Conservation (phyloP, 2,329 filamentous ascomycete genomes). For the Ophiostoma angusticollis region DNA sequence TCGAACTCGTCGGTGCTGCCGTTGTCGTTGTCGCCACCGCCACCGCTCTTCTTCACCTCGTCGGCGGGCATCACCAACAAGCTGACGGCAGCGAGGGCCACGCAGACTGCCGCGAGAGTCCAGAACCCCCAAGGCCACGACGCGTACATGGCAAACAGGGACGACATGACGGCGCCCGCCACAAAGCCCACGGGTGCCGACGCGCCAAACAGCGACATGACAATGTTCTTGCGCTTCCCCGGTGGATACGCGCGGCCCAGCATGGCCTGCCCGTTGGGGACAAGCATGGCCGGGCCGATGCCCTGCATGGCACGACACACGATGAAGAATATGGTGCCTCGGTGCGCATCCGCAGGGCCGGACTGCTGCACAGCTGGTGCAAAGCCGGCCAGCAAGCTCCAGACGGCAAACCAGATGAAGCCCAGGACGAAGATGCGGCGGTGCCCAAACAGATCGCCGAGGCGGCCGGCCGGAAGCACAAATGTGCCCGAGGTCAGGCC, state of each 20-base stretch:
- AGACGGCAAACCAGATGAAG: conserved; percentile 40
- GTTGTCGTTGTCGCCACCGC: background rate
- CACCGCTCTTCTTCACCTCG: background rate
- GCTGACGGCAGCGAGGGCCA: conserved; percentile 15
- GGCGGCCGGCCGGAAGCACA: conserved; percentile 41
- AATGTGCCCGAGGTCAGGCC: conserved; percentile 43
- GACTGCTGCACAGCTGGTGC: conserved; percentile 14
- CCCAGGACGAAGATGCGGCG: conserved; percentile 41
- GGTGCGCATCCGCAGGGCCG: conserved; percentile 1
- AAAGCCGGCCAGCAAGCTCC: conserved; percentile 37
- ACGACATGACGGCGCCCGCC: conserved; percentile 27
- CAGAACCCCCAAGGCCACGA: conserved; percentile 40
- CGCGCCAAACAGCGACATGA: conserved; percentile 39
- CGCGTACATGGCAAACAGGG: conserved; percentile 24
- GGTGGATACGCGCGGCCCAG: conserved; percentile 44
- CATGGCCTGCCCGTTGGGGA: conserved; percentile 53
- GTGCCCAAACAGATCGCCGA: conserved; percentile 47
- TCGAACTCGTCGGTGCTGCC: background rate
- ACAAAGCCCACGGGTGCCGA: conserved; percentile 34
- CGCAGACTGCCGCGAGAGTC: conserved; percentile 17
- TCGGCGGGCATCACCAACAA: conserved; percentile 15
- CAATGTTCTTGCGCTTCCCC: conserved; percentile 45
- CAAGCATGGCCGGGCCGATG: conserved; percentile 46
- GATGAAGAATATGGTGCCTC: conserved; percentile 17
- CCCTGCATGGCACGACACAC: conserved; percentile 17